phyloP scores from a whole-genome alignment of 2,329 filamentous ascomycete genomes.

The Clarireedia paspali region DNA sequence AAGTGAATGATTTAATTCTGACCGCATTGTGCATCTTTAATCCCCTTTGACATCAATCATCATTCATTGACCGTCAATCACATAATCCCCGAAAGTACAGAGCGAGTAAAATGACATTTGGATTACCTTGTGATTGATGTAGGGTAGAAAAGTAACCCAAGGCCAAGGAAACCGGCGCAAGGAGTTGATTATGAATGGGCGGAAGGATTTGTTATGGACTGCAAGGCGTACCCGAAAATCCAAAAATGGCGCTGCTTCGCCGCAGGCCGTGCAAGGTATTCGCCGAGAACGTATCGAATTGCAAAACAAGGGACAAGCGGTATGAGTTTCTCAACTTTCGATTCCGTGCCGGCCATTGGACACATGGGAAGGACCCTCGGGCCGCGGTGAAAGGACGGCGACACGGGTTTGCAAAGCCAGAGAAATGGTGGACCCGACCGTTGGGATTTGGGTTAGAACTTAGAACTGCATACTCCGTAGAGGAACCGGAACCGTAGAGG shows the following conservation, averaged over 20 bases:
- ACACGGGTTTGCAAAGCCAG: neutral
- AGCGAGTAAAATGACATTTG: constrained; percentile 2
- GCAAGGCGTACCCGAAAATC: constrained; percentile 9
- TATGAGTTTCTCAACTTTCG: neutral
- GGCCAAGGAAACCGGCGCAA: constrained; percentile 4
- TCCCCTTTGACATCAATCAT: constrained; percentile 2
- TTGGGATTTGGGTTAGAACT: constrained; percentile 2
- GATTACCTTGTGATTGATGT: constrained; percentile 7
- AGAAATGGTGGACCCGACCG: constrained; percentile 4
- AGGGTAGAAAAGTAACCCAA: neutral
- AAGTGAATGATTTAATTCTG: neutral
- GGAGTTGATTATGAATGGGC: constrained; percentile 4
- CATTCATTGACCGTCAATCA: neutral
- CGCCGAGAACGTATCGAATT: constrained; percentile 3
- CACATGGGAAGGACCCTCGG: constrained; percentile 2
- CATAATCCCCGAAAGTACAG: constrained; percentile 1
- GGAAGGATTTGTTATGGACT: constrained; percentile 5
- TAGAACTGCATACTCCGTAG: neutral
- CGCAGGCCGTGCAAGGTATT: constrained; percentile 5
- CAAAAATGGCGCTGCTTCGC: constrained; percentile 9
- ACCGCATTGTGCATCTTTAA: constrained; percentile 10
- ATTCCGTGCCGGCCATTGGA: constrained; percentile 7
- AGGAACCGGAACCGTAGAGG: too few relatives aligned
- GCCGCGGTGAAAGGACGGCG: constrained; percentile 3
- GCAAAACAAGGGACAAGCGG: constrained; percentile 3